A percentile compares a stretch with the other conserved stretches of the same genome.
phyloP scores from a whole-genome alignment of 1,284 basidiomycete species.

The Macrocystidia cucumis region DNA sequence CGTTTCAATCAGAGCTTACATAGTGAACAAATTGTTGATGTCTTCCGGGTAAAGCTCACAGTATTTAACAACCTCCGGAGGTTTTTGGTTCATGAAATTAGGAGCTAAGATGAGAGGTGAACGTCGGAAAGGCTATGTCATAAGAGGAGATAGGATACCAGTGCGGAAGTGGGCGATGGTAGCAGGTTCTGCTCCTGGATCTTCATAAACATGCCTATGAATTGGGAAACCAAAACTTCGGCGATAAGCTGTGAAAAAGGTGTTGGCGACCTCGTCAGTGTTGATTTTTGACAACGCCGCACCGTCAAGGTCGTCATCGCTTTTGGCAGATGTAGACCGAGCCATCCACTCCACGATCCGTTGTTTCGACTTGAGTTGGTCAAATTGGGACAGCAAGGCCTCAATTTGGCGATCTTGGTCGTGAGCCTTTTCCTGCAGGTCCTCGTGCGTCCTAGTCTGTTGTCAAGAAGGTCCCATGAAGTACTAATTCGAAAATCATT shows the following conservation, averaged over 20 bases:
- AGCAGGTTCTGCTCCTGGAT: slow-evolving; percentile 23
- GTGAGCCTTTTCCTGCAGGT: slow-evolving; percentile 39
- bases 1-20: slow-evolving; percentile 33
- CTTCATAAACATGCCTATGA: no score
- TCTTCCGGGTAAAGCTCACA: slow-evolving; percentile 45
- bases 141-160: no score
- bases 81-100: no score
- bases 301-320: no score
- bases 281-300: no score
- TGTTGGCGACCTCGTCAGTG: no score
- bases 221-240: no score
- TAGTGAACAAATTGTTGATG: slow-evolving; percentile 48
- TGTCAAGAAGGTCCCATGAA: slow-evolving; percentile 1
- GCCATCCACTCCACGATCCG: slow-evolving; percentile 34
- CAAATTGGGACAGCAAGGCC: slow-evolving; percentile 36
- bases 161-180: slow-evolving; percentile 20
- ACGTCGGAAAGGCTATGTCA: no score
- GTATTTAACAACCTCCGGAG: slow-evolving; percentile 36
- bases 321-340: slow-evolving; percentile 16
- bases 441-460: slow-evolving; percentile 43
- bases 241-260: no score
- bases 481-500: not conserved
- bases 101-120: no score
- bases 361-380: slow-evolving; percentile 31
- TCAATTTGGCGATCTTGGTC: slow-evolving; percentile 43